Evolutionary conservation across 2,329 filamentous ascomycete species (phyloP), one percentile per base, ranked within the genome.

Genomic region (Alternaria burnsii): DNA sequence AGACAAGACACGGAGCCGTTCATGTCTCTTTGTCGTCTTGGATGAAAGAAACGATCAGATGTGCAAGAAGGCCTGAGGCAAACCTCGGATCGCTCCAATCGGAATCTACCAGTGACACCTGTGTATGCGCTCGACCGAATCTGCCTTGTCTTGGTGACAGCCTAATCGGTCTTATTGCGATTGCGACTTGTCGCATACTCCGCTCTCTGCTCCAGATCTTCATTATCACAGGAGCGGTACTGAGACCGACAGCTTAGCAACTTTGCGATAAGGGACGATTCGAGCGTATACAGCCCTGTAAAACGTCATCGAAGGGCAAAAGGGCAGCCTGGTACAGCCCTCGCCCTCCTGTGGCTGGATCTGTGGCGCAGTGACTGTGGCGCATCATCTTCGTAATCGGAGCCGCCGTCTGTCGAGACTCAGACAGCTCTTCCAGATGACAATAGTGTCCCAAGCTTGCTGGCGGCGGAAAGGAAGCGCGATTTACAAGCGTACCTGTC

Each of bases 111-210:
- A 38, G 9, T 36, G 40, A 42, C 40, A 16, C 5, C 20, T 8
- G 20, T 9, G 20, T 24, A 42, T n/a, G 46, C 32, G 9, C 26
- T 32, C 10, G 18, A 22, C 50, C 26, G 41, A 50, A 36, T 58
- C 55, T 58, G 55, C 55, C 55, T 58, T 22, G 55, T 28, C 48
- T 58, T 58, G 55, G 41, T 14, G 28, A 20, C 14, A n/a, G 44
- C 10, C 16, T 44, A 2, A n/a, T 46, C 48, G 41, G 55, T 30
- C 55, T 58, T 54, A 54, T 47, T 32, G 16, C n/a, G 32, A 30
- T 32, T 41, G 36, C 24, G 24, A 20, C 48, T 26, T 40, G 55
- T 58, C 48, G 44, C 48, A 52, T 40, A 4, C 34, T 58, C 55
- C 41, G 48, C 55, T 46, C 32, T n/a, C 14, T 38, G 0, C 32